Evolutionary conservation across 78 protist genomes (phyloP).

Genomic region (Paulinella micropora): DNA sequence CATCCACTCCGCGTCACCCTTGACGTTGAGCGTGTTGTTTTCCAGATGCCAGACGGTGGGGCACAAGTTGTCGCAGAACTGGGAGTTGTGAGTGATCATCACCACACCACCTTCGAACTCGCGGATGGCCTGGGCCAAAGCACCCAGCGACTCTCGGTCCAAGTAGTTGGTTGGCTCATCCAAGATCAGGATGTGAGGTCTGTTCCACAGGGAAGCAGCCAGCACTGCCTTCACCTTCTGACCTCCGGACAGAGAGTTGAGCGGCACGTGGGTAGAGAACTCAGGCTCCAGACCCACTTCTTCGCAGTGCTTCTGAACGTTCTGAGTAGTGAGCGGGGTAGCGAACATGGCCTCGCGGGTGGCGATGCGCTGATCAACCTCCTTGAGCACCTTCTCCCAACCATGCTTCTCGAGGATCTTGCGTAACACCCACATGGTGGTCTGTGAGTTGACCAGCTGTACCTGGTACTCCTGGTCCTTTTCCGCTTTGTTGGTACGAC

Average conservation of each 20-base stretch:
- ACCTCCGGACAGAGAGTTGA: constrained; percentile 17
- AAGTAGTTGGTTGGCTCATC: constrained; percentile 40
- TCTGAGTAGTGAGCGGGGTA: constrained; percentile 32
- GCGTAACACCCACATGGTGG: constrained; percentile 12
- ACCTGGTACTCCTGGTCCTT: constrained; percentile 29
- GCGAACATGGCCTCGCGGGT: constrained; percentile 9
- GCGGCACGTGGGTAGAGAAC: constrained; percentile 30
- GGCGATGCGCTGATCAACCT: constrained; percentile 36
- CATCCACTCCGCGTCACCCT: constrained; percentile 40
- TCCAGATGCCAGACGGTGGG: constrained; percentile 32
- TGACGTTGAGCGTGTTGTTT: constrained; percentile 24
- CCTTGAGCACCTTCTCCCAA: constrained; percentile 35
- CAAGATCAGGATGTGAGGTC: constrained; percentile 20
- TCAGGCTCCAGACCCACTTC: constrained; percentile 34
- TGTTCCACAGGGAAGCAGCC: neutral
- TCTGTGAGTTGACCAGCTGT: neutral
- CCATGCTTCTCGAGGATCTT: constrained; percentile 29
- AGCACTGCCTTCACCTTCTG: neutral
- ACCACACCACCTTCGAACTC: constrained; percentile 18
- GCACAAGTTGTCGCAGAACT: constrained; percentile 20
- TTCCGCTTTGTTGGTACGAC: constrained; percentile 4
- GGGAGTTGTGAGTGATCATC: constrained; percentile 38
- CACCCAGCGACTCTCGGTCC: constrained; percentile 23
- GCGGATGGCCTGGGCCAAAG: constrained; percentile 24
- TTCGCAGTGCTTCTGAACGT: constrained; percentile 43